Evolutionary conservation across 208 protist species (phyloP).

Genomic region (Crithidia bombi): DNA sequence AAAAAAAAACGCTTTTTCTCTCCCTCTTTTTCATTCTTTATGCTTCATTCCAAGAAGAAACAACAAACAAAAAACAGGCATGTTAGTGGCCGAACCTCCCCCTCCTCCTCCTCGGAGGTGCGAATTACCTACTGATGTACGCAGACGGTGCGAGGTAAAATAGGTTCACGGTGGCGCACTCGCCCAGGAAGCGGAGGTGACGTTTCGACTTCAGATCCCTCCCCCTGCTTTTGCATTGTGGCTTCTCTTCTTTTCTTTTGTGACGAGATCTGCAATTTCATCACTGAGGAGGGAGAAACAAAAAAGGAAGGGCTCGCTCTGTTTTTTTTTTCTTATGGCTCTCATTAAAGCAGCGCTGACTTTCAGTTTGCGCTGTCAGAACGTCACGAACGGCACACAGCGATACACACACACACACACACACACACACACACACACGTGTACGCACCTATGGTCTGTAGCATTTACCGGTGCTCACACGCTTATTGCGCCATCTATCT

Average conservation of each 20-base stretch:
- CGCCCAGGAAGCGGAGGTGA: too few species aligned
- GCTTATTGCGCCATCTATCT: too few species aligned
- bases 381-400: too few species aligned
- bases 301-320: background rate
- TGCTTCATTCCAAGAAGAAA: background rate
- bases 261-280: background rate
- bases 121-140: too few species aligned
- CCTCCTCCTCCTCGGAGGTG: too few species aligned
- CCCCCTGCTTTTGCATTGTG: background rate
- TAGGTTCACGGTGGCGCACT: too few species aligned
- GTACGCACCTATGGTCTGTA: too few species aligned
- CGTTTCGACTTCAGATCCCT: background rate
- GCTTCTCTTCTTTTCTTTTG: slow-evolving; percentile 3
- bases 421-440: background rate
- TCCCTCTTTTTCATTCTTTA: background rate
- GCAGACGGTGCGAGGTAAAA: too few species aligned
- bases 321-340: slow-evolving; percentile 12
- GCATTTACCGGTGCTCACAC: too few species aligned
- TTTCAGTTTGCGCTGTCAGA: too few species aligned
- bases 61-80: background rate
- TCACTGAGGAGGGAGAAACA: background rate
- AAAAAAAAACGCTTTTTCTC: background rate
- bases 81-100: too few species aligned
- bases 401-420: slow-evolving; percentile 13
- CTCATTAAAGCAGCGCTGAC: too few species aligned